A percentile compares a stretch with the other conserved stretches of the same genome.
phyloP scores from a whole-genome alignment of 2,329 filamentous ascomycete genomes.

The Cucurbitaria berberidis region DNA sequence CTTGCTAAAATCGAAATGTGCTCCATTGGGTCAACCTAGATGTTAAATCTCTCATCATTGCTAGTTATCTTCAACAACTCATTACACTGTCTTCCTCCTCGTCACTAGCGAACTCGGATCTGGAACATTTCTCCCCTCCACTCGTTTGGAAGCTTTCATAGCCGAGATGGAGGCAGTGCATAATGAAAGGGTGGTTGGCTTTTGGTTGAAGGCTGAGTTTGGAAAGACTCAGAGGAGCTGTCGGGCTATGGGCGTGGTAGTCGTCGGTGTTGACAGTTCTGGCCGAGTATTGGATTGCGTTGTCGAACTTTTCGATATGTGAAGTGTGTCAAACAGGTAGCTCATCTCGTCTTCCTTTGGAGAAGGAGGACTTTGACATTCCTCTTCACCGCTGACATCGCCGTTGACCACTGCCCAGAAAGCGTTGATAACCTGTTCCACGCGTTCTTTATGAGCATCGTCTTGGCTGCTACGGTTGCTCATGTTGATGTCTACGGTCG shows the following conservation, averaged over 20 bases:
- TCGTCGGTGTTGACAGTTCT: not conserved
- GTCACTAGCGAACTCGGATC: too few relatives aligned
- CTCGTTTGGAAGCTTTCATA: too few relatives aligned
- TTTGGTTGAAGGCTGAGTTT: too few relatives aligned
- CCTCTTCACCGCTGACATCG: not conserved
- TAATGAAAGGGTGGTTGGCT: too few relatives aligned
- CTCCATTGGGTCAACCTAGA: too few relatives aligned
- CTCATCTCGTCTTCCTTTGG: not conserved
- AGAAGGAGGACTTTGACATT: not conserved
- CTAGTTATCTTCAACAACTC: too few relatives aligned
- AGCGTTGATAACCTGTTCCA: conserved; percentile 2
- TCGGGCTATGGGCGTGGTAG: not conserved
- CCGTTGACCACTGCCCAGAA: conserved; percentile 19
- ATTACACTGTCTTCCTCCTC: too few relatives aligned
- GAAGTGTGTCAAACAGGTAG: not conserved
- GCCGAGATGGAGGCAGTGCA: too few relatives aligned
- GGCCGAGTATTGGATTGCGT: not conserved
- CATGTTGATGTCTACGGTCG: not conserved
- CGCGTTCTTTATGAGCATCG: not conserved
- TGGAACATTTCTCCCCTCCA: too few relatives aligned
- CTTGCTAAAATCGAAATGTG: too few relatives aligned
- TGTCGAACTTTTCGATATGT: not conserved
- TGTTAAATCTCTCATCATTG: too few relatives aligned
- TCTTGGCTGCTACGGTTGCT: not conserved
- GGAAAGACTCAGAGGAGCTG: not conserved